Percentiles rank a stretch among this genome's conserved stretches.
phyloP scores from a whole-genome alignment of 2,329 filamentous ascomycete species.

The Fusarium succisae region DNA sequence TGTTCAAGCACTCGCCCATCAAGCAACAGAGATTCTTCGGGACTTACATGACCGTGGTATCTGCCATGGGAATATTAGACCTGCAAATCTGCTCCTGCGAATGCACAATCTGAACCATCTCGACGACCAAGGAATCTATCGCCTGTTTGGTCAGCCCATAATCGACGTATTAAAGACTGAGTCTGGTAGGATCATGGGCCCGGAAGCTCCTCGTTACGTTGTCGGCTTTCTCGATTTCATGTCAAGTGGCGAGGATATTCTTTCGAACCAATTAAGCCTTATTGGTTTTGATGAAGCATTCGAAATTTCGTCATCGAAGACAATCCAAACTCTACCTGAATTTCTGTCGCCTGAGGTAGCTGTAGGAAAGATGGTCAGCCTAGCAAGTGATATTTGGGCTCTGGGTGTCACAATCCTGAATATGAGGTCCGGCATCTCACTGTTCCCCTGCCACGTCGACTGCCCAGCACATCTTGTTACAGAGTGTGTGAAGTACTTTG shows the following conservation, averaged over 20 bases:
- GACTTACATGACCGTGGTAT: neutral
- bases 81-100: neutral
- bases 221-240: neutral
- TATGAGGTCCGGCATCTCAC: neutral
- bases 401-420: neutral
- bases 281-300: neutral
- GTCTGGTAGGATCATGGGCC: neutral
- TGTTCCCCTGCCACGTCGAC: neutral
- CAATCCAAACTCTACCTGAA: neutral
- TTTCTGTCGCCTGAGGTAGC: neutral
- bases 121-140: neutral
- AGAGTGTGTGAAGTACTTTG: neutral
- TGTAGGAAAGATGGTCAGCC: rapidly evolving
- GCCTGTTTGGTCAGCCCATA: neutral
- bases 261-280: neutral
- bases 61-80: neutral
- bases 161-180: neutral
- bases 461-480: neutral
- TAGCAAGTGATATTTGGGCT: neutral
- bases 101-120: neutral
- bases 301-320: neutral
- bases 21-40: neutral
- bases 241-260: neutral
- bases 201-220: neutral
- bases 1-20: no score